Evolutionary conservation across 2,329 filamentous ascomycete species (phyloP).

Genomic region (Neonectria faginata): DNA sequence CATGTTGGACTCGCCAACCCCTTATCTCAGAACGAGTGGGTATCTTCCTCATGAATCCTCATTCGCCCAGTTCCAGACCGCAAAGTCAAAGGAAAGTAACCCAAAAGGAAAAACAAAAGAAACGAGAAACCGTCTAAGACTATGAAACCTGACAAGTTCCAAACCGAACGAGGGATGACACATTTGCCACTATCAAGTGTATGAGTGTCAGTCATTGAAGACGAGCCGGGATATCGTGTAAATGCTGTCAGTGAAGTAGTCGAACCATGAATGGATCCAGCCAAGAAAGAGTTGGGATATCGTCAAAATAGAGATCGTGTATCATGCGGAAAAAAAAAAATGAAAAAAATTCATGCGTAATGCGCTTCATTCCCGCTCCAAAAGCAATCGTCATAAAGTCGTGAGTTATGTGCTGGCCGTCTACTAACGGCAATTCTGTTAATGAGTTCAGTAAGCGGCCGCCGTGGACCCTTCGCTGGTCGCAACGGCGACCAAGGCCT

Average conservation of each 20-base stretch:
- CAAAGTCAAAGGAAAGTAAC: conserved; percentile 14
- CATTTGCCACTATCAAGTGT: conserved; percentile 18
- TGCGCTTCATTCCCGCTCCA: conserved; percentile 39
- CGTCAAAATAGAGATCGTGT: conserved; percentile 37
- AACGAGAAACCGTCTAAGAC: conserved; percentile 32
- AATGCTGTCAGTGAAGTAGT: conserved; percentile 31
- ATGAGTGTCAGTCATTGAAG: conserved; percentile 19
- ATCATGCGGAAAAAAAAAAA: conserved; percentile 41
- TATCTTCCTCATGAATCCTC: conserved; percentile 41
- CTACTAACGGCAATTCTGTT: conserved; percentile 20
- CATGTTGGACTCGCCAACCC: conserved; percentile 19
- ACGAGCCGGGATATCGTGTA: conserved; percentile 30
- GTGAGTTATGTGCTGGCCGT: conserved; percentile 41
- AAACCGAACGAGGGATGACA: conserved; percentile 20
- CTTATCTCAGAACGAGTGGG: conserved; percentile 40
- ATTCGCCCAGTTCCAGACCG: conserved; percentile 24
- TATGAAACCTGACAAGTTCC: conserved; percentile 18
- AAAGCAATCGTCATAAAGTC: conserved; percentile 40
- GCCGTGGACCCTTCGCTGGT: conserved; percentile 59
- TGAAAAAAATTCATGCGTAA: conserved; percentile 40
- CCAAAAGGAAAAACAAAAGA: conserved; percentile 12
- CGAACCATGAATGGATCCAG: conserved; percentile 15
- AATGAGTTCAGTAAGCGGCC: conserved; percentile 51
- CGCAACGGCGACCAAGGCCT: conserved; percentile 59
- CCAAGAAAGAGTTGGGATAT: conserved; percentile 35